Evolutionary conservation across 2,329 filamentous ascomycete species (phyloP).

Genomic region (Blastomyces gilchristii): DNA sequence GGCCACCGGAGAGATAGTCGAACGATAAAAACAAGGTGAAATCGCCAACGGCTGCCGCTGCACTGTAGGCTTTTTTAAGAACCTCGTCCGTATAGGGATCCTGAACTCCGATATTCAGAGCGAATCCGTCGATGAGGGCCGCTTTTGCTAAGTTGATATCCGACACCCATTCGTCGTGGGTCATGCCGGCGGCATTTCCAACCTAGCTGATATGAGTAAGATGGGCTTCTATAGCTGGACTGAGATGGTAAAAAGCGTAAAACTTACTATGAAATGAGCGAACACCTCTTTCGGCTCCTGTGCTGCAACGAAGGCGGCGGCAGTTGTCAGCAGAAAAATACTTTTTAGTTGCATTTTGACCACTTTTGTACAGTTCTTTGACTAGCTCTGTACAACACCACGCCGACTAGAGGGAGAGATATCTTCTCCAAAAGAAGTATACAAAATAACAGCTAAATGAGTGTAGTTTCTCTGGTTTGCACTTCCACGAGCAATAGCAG

Average conservation of each 20-base stretch:
- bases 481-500: not conserved
- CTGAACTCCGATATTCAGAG: conserved; percentile 24
- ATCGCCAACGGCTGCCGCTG: conserved; percentile 21
- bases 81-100: conserved; percentile 24
- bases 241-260: not conserved
- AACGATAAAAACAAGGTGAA: conserved; percentile 32
- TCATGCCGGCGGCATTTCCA: conserved; percentile 15
- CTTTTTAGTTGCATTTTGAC: conserved; percentile 13
- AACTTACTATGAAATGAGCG: conserved; percentile 28
- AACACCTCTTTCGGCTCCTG: conserved; percentile 23
- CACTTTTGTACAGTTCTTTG: not conserved
- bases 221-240: conserved; percentile 13
- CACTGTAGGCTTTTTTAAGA: conserved; percentile 23
- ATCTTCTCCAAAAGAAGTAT: not conserved
- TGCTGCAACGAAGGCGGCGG: conserved; percentile 9
- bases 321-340: conserved; percentile 13
- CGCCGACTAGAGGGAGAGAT: not conserved
- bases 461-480: not conserved
- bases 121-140: conserved; percentile 17
- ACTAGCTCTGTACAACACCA: too few species aligned
- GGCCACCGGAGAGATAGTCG: conserved; percentile 27
- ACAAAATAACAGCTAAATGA: not conserved
- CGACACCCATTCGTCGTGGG: conserved; percentile 13
- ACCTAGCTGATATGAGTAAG: conserved; percentile 19
- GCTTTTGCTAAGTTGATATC: conserved; percentile 16